A percentile compares a stretch with the other conserved stretches of the same genome.
These are phyloP conservation scores for Salpingoeca rosetta DNA, from an alignment of 78 protist species.

Conservation along the genomic window DNA sequence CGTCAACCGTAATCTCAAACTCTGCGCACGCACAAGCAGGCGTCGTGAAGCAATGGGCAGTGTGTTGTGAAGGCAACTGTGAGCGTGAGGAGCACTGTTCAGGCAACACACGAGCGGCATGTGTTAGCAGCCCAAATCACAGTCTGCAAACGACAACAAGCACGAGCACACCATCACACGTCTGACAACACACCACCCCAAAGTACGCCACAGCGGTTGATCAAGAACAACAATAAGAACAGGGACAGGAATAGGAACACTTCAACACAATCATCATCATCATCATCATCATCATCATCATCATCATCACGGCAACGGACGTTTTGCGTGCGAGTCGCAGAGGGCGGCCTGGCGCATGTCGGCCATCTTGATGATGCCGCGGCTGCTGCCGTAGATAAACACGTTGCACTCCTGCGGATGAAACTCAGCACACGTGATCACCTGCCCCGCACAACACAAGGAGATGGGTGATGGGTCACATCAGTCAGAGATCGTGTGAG, in stretches of 20 bases:
- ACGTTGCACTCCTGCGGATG: constrained; percentile 78
- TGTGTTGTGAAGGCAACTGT: too few relatives aligned
- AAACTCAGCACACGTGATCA: constrained; percentile 87
- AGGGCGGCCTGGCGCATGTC: constrained; percentile 73
- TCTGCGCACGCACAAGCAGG: too few relatives aligned
- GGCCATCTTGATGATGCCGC: constrained; percentile 52
- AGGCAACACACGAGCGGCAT: neutral
- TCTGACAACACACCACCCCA: too few relatives aligned
- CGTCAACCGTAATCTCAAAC: constrained; percentile 52
- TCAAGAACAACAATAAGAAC: too few relatives aligned
- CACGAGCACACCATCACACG: neutral
- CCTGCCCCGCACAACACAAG: too few relatives aligned
- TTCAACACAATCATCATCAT: neutral
- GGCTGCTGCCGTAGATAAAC: constrained; percentile 73
- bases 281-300: neutral
- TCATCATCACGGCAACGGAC: constrained; percentile 9
- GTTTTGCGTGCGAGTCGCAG: constrained; percentile 62
- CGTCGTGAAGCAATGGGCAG: too few relatives aligned
- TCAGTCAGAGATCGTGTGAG: too few relatives aligned
- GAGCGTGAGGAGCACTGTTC: too few relatives aligned
- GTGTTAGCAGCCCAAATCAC: neutral
- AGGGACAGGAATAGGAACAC: too few relatives aligned
- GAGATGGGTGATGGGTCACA: too few relatives aligned
- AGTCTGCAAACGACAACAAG: neutral
- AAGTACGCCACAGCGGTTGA: too few relatives aligned